Percentiles rank a stretch among this genome's conserved stretches.
Conservation (phyloP, 345 rosid genomes). For the Carallia brachiata region DNA sequence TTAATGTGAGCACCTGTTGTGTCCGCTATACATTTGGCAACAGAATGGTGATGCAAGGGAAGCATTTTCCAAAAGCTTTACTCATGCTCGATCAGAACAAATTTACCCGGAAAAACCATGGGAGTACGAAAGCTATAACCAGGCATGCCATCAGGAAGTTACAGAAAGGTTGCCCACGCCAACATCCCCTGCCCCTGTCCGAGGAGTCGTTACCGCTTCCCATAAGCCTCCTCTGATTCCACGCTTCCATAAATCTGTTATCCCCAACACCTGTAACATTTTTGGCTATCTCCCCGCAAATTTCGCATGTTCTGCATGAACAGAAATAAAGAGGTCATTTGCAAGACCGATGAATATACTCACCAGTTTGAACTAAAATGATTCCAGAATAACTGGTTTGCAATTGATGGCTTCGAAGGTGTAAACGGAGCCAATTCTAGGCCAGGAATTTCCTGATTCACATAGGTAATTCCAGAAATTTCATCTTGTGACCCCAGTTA, state of each 20-base stretch:
- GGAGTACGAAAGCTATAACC: conserved; percentile 64
- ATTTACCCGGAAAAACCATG: conserved; percentile 66
- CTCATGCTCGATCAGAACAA: conserved; percentile 34
- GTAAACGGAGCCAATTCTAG: too few relatives aligned
- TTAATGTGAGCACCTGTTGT: background rate
- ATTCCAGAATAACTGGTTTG: background rate
- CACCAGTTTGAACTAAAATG: background rate
- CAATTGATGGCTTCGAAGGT: background rate
- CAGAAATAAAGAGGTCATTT: background rate
- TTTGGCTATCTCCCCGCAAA: conserved; percentile 54
- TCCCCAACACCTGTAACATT: conserved; percentile 50
- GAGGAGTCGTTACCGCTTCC: conserved; percentile 16
- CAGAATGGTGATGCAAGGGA: conserved; percentile 3
- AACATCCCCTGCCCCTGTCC: conserved; percentile 37
- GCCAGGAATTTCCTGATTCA: too few relatives aligned
- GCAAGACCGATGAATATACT: background rate
- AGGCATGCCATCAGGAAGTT: conserved; percentile 72
- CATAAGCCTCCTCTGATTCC: conserved; percentile 40
- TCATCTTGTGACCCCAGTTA: too few relatives aligned
- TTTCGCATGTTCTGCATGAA: conserved; percentile 61
- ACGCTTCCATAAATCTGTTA: conserved; percentile 45
- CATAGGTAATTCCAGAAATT: too few relatives aligned
- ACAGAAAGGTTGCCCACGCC: conserved; percentile 68
- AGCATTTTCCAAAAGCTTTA: background rate
- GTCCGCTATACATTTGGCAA: background rate